Base-by-base conservation (phyloP, 176 grass and related monocot genomes). In the Puya raimondii region DNA sequence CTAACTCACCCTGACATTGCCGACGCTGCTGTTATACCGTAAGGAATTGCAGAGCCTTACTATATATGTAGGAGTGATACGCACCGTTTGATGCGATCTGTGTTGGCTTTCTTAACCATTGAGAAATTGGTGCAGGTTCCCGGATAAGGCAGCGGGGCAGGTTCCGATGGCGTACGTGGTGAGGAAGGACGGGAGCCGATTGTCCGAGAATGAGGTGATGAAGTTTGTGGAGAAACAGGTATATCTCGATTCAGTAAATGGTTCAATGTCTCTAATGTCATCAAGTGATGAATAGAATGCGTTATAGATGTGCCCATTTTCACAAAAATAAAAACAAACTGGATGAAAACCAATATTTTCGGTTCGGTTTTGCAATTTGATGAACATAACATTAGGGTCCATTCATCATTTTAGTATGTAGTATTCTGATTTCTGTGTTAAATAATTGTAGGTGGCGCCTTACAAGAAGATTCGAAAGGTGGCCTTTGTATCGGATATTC, bases 391-490 rank as follows among this genome's bases (percentile, higher is more conserved):
- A 7, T 42, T 7, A 42, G 33, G 33, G 33, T 42, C 33, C 33
- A 42, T 42, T 42, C 33, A 42, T 42, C 33, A 6, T 42, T 6
- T 42, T 42, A 42, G 33, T 42, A 42, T 42, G 33, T 42, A 6
- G 33, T 42, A 7, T 42, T 42, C 33, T 42, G 4, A 42, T 42
- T 42, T 42, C 33, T 42, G 33, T 42, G 33, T 42, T 42, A 10
- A 3, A 65, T 14, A n/a, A 53, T 75, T 18, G 56, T 66, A 93
- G 94, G 89, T 99, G 14, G 94, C 89, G 2, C 86, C 94, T 57
- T 96, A 96, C 27, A 96, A 96, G 88, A 91, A 91, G 70, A 77
- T 96, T 42, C 85, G 88, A 69, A 87, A 80, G 70, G 94, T 90
- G 3, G 89, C 89, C 0, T 99, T 99, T 23, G 82, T 88, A 23